Percentiles rank a stretch among this genome's conserved stretches.
Evolutionary conservation across 768 basidiomycete species (phyloP).

Genomic region (Cystoderma amianthinum): DNA sequence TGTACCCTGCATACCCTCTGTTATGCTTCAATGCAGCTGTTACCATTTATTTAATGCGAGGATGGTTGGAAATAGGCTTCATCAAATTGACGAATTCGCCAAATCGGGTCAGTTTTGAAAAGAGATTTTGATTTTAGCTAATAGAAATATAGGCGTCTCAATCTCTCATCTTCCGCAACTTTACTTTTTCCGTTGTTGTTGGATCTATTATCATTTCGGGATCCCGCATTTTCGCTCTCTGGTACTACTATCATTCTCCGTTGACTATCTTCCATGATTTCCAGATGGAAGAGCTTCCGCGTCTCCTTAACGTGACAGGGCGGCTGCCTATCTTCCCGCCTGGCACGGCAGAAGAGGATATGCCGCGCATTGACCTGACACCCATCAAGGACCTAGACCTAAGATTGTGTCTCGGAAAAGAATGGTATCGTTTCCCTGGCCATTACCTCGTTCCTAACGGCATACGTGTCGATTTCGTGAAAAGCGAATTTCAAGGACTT

Average conservation of each 20-base stretch:
- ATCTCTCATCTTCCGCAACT: slow-evolving; percentile 65
- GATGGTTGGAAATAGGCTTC: slow-evolving; percentile 78
- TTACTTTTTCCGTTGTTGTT: slow-evolving; percentile 68
- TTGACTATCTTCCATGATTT: slow-evolving; percentile 64
- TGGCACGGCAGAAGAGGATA: slow-evolving; percentile 31
- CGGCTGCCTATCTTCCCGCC: slow-evolving; percentile 42
- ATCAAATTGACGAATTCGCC: slow-evolving; percentile 76
- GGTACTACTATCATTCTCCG: slow-evolving; percentile 89
- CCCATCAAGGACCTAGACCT: slow-evolving; percentile 66
- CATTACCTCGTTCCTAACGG: slow-evolving; percentile 84
- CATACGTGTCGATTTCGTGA: slow-evolving; percentile 80
- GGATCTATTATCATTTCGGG: slow-evolving; percentile 63
- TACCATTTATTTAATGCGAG: slow-evolving; percentile 76
- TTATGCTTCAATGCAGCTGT: slow-evolving; percentile 93
- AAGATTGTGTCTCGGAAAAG: slow-evolving; percentile 82
- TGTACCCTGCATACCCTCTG: slow-evolving; percentile 90
- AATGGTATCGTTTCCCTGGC: slow-evolving; percentile 94
- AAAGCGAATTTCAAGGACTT: slow-evolving; percentile 87
- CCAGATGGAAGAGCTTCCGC: slow-evolving; percentile 74
- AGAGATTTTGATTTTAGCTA: slow-evolving; percentile 1
- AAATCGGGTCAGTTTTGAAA: slow-evolving; percentile 56
- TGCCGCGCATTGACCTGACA: slow-evolving; percentile 54
- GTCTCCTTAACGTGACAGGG: slow-evolving; percentile 68
- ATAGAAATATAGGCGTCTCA: slow-evolving; percentile 57
- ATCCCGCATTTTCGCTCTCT: slow-evolving; percentile 75